Percentiles rank a stretch among this genome's conserved stretches.
Evolutionary conservation across 2,329 filamentous ascomycete species (phyloP).

Genomic region (Colletotrichum simmondsii): DNA sequence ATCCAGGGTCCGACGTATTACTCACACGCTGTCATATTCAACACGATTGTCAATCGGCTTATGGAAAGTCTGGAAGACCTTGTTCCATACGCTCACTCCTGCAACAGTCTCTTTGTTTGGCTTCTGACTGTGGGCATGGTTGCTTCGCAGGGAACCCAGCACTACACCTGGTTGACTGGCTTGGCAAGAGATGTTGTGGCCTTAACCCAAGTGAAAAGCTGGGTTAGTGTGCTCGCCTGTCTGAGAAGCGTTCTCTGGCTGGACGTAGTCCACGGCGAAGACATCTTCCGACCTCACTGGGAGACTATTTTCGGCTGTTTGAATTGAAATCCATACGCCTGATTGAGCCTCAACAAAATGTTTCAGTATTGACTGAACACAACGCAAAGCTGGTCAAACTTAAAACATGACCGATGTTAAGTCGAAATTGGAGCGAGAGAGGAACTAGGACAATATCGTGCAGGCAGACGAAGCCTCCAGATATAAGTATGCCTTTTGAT

Average conservation of each 20-base stretch:
- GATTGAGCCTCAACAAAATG: too few relatives aligned
- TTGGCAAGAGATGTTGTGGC: conserved; percentile 34
- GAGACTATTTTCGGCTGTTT: conserved; percentile 30
- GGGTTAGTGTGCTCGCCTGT: conserved; percentile 25
- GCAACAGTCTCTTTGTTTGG: conserved; percentile 52
- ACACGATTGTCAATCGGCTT: conserved; percentile 46
- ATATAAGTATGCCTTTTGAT: too few relatives aligned
- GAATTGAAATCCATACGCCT: too few relatives aligned
- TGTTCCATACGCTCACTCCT: conserved; percentile 22
- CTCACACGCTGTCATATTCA: conserved; percentile 56
- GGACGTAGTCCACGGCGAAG: conserved; percentile 35
- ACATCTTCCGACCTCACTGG: conserved; percentile 42
- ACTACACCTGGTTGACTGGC: conserved; percentile 44
- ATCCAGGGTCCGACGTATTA: conserved; percentile 67
- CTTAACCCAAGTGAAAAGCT: not conserved
- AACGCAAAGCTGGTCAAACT: too few relatives aligned
- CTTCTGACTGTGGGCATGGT: conserved; percentile 53
- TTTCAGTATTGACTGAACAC: too few relatives aligned
- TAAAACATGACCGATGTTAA: too few relatives aligned
- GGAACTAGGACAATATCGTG: too few relatives aligned
- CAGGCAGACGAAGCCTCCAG: too few relatives aligned
- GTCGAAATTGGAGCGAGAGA: too few relatives aligned
- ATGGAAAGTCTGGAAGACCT: conserved; percentile 42
- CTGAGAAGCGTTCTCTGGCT: conserved; percentile 45
- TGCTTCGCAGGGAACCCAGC: conserved; percentile 41